Conservation (phyloP, 2,329 filamentous ascomycete species). For the Talaromyces pinophilus region DNA sequence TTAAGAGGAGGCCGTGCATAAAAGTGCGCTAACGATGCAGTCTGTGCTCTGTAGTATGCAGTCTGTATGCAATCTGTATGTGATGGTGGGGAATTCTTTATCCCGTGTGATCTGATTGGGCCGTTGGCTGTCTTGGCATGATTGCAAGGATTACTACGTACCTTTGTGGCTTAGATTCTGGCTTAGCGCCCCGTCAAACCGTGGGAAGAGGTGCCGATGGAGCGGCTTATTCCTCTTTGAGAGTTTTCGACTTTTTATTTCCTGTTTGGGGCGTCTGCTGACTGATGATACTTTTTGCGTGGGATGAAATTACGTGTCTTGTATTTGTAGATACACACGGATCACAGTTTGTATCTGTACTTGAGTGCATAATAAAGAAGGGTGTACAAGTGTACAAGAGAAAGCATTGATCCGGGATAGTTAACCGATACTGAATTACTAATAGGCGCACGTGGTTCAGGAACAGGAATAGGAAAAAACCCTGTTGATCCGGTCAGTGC, state of each 20-base stretch:
- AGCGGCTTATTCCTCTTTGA: neutral
- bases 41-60: too few species aligned
- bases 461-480: neutral
- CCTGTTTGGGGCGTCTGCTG: neutral
- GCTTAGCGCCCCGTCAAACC: neutral
- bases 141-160: neutral
- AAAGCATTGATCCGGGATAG: neutral
- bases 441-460: neutral
- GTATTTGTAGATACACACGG: neutral
- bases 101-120: neutral
- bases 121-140: neutral
- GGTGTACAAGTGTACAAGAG: neutral
- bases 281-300: neutral
- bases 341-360: neutral
- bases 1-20: neutral
- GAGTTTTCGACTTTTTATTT: constrained; percentile 2
- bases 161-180: neutral
- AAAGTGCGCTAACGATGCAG: too few species aligned
- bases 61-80: too few species aligned
- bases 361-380: neutral
- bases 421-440: too few species aligned
- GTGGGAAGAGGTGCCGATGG: neutral
- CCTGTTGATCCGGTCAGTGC: constrained; percentile 15
- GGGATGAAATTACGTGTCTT: neutral
- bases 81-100: too few species aligned